Evolutionary conservation across 768 basidiomycete genomes (phyloP).

Genomic region (Trametes punicea): DNA sequence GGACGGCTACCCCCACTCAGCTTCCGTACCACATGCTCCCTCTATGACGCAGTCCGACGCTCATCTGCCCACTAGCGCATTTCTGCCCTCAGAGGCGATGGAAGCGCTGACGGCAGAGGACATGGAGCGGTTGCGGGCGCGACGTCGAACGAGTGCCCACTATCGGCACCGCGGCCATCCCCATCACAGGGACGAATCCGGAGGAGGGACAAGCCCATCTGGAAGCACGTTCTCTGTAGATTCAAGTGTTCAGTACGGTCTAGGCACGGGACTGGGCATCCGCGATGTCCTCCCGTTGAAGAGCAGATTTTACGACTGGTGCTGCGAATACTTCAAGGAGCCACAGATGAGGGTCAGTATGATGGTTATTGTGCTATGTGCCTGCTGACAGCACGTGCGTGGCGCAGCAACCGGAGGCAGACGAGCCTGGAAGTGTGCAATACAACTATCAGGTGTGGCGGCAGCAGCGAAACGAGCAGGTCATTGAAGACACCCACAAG

Average conservation of each 20-base stretch:
- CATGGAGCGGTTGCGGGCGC: constrained; percentile 82
- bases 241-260: constrained; percentile 69
- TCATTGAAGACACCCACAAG: constrained; percentile 62
- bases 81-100: constrained; percentile 75
- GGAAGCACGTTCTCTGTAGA: constrained; percentile 79
- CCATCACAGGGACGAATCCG: constrained; percentile 32
- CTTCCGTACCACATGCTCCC: constrained; percentile 31
- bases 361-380: background rate
- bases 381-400: constrained; percentile 14
- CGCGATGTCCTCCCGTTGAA: constrained; percentile 86
- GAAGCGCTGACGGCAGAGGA: constrained; percentile 91
- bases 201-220: constrained; percentile 60
- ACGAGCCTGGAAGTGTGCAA: constrained; percentile 90
- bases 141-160: constrained; percentile 46
- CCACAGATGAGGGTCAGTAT: constrained; percentile 90
- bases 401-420: constrained; percentile 82
- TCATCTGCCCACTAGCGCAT: constrained; percentile 44
- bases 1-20: constrained; percentile 10
- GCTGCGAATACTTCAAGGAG: constrained; percentile 95
- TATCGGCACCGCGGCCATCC: constrained; percentile 38
- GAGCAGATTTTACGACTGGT: constrained; percentile 94
- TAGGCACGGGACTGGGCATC: constrained; percentile 78
- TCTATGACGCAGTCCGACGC: constrained; percentile 19
- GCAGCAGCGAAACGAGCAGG: constrained; percentile 82
- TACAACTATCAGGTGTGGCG: constrained; percentile 98